phyloP scores from a whole-genome alignment of 2,329 filamentous ascomycete genomes.

The Botrytis squamosa region DNA sequence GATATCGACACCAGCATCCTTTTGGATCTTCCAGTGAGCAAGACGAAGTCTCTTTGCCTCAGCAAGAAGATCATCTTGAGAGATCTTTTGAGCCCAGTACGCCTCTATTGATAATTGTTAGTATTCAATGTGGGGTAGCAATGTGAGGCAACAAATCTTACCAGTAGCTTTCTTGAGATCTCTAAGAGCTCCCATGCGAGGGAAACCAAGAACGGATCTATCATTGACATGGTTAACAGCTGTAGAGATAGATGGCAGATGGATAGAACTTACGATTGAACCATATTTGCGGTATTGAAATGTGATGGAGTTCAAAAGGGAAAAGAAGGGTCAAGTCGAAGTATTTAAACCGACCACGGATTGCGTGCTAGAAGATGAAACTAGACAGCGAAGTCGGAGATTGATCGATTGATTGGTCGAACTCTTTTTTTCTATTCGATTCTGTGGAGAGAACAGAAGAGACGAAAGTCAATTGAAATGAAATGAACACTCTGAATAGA shows the following conservation, averaged over 20 bases:
- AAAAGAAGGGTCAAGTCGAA: not conserved
- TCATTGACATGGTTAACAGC: conserved; percentile 23
- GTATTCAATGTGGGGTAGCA: conserved; percentile 22
- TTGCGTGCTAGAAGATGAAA: conserved; percentile 18
- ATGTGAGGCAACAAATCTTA: conserved; percentile 4
- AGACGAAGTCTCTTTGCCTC: conserved; percentile 97
- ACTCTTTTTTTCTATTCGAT: conserved; percentile 8
- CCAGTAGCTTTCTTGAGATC: conserved; percentile 98
- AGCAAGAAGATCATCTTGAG: conserved; percentile 81
- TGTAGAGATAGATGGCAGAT: conserved; percentile 13
- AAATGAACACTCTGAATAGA: not conserved
- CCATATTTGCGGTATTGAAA: conserved; percentile 47
- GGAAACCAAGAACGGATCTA: conserved; percentile 86
- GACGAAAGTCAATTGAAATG: not conserved
- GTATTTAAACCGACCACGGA: conserved; percentile 1
- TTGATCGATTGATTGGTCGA: not conserved
- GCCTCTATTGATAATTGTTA: conserved; percentile 58
- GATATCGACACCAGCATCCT: conserved; percentile 94
- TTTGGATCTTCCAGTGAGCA: conserved; percentile 99
- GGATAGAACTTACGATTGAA: conserved; percentile 55
- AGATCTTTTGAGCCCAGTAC: conserved; percentile 95
- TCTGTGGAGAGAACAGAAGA: not conserved
- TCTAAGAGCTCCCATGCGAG: conserved; percentile 96
- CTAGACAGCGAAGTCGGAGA: conserved; percentile 21
- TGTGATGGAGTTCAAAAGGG: conserved; percentile 3